phyloP scores from a whole-genome alignment of 495 filamentous ascomycete genomes.

The Podospora bellae-mahoneyi region DNA sequence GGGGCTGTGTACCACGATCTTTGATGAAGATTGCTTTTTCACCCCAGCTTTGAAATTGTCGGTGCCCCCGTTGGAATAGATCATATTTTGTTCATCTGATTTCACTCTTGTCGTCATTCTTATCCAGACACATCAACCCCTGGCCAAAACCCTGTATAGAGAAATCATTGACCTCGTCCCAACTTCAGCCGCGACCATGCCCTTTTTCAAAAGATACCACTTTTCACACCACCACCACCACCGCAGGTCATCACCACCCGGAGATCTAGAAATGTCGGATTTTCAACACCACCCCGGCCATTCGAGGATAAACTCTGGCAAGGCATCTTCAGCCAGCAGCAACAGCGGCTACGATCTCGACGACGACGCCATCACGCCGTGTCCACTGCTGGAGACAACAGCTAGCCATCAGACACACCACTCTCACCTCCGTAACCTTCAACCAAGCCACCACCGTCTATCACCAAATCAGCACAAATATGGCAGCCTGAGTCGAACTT shows the following conservation, averaged over 20 bases:
- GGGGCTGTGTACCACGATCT: background rate
- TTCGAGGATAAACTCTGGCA: background rate
- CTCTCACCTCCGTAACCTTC: background rate
- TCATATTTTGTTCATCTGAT: background rate
- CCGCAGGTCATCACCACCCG: background rate
- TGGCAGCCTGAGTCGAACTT: background rate
- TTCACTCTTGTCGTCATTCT: too few relatives aligned
- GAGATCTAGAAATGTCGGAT: background rate
- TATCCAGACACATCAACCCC: background rate
- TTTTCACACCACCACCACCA: background rate
- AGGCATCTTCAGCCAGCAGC: background rate
- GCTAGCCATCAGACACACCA: constrained; percentile 1
- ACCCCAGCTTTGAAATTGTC: background rate
- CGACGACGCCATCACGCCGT: constrained; percentile 30
- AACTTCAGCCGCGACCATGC: background rate
- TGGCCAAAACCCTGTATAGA: too few relatives aligned
- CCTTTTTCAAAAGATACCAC: background rate
- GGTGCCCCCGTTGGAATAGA: background rate
- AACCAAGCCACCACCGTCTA: background rate
- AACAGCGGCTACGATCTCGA: background rate
- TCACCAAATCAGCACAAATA: background rate
- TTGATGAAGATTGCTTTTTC: background rate
- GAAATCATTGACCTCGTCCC: too few relatives aligned
- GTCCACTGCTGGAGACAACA: constrained; percentile 12
- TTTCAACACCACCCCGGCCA: background rate